These are phyloP conservation scores for Fermentozyma sake DNA, from an alignment of 1,139 yeast species.

Conservation along the genomic window DNA sequence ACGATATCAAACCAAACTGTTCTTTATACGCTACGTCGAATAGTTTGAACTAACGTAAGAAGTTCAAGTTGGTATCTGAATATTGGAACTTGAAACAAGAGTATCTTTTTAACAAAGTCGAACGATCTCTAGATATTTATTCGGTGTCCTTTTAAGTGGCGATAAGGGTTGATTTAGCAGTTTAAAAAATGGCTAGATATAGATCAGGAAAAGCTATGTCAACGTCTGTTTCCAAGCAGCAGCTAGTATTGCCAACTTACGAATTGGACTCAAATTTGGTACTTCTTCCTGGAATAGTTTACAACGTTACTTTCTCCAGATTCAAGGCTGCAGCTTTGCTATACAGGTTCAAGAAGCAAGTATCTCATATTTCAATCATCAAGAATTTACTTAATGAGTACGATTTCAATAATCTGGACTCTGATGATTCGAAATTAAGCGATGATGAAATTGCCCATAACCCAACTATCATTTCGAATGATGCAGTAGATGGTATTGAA, in stretches of 20 bases:
- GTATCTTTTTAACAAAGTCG: no score
- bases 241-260: constrained; percentile 36
- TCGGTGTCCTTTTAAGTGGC: no score
- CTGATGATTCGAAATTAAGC: constrained; percentile 4
- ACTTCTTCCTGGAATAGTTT: constrained; percentile 57
- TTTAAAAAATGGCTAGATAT: no score
- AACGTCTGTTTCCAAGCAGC: constrained; percentile 9
- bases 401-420: constrained; percentile 23
- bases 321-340: constrained; percentile 47
- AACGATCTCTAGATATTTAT: no score
- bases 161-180: no score
- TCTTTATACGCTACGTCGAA: no score
- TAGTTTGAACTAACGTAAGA: no score
- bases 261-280: constrained; percentile 44
- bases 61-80: no score
- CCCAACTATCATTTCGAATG: constrained; percentile 27
- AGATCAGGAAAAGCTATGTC: no score
- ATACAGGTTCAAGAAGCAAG: constrained; percentile 30
- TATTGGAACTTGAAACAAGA: no score
- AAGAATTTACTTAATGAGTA: constrained; percentile 31
- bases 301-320: constrained; percentile 49
- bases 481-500: constrained; percentile 34
- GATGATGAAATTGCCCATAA: constrained; percentile 13
- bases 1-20: no score
- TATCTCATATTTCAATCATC: constrained; percentile 26